Evolutionary conservation across 75 land plant genomes (phyloP), one percentile per base, ranked within the genome.

Genomic region (Adiantum capillusveneris): DNA sequence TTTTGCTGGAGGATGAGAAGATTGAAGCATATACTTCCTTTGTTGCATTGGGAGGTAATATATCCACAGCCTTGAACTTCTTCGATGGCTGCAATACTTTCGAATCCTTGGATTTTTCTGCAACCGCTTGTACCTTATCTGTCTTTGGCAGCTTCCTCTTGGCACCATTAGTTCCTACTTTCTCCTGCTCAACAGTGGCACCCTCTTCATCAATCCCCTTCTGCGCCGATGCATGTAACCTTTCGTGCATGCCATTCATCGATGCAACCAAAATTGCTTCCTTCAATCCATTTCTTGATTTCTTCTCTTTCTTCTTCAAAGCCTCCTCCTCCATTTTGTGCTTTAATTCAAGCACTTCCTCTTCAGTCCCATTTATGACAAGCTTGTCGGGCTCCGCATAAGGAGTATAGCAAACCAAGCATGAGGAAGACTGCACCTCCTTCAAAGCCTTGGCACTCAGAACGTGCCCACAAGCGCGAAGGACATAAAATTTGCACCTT

Each of bases 1-100:
- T 53, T 57, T 83, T 85, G 73, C 65, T 88, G 0, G 98, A 93
- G 0, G 98, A 93, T n/a, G 90, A 85, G 58, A 93, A 93, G n/a
- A 93, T 85, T 0, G 98, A 93, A 1, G 85, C 86, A 77, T 85
- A 93, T 0, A 93, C 87, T 49, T 83, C 82, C 68, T 82, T 82
- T 0, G 77, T 85, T 5, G 98, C 98, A 74, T 85, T 71, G 6
- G 66, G 68, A 39, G 98, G 98, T 6, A 75, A 61, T 14, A 57
- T 31, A 56, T 84, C 84, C 19, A 55, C 27, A 11, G 90, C 84
- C 65, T 71, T 88, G 60, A 78, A 78, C 54, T 74, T 64, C 67
- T 89, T 85, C 1, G 56, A 24, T 1, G 62, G 37, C 19, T 59
- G 37, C 37, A 34, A 34, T 5, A 34, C 7, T 34, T 34, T 59